These are phyloP conservation scores for Berberis thunbergii DNA, from an alignment of 164 flowering plant species.

Conservation along the genomic window DNA sequence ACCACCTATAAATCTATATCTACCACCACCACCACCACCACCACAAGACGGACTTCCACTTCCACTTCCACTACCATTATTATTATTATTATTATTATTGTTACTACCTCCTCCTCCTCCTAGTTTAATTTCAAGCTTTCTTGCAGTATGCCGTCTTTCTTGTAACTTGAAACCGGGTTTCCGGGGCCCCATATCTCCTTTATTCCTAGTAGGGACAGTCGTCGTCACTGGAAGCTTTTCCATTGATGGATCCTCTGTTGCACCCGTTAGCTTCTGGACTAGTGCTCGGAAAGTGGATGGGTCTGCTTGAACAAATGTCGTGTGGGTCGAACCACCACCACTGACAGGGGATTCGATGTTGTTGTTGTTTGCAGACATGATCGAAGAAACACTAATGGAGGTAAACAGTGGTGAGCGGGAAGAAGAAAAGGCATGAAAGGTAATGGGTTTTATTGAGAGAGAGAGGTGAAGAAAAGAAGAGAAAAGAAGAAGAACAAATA, in stretches of 20 bases:
- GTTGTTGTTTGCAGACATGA: too few species aligned
- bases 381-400: too few species aligned
- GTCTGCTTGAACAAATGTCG: slow-evolving; percentile 61
- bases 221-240: slow-evolving; percentile 31
- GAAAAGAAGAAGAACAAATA: neutral
- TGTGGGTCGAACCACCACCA: slow-evolving; percentile 14
- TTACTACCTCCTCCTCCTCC: neutral
- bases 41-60: neutral
- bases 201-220: slow-evolving; percentile 3
- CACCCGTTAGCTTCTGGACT: slow-evolving; percentile 57
- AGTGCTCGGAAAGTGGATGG: slow-evolving; percentile 50
- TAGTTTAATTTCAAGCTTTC: slow-evolving; percentile 46
- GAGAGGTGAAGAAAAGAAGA: neutral
- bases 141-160: slow-evolving; percentile 34
- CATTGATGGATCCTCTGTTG: slow-evolving; percentile 21
- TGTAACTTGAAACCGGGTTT: slow-evolving; percentile 42
- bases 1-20: slow-evolving; percentile 4
- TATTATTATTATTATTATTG: neutral
- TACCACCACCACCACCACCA: neutral
- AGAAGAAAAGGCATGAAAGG: neutral
- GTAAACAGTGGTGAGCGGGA: slow-evolving; percentile 8
- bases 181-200: slow-evolving; percentile 24
- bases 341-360: too few species aligned
- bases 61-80: neutral
- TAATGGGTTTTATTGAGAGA: neutral